Percentiles rank a stretch among this genome's conserved stretches.
Conservation (phyloP, 2,329 filamentous ascomycete genomes). For the Pestalotiopsis sp. region DNA sequence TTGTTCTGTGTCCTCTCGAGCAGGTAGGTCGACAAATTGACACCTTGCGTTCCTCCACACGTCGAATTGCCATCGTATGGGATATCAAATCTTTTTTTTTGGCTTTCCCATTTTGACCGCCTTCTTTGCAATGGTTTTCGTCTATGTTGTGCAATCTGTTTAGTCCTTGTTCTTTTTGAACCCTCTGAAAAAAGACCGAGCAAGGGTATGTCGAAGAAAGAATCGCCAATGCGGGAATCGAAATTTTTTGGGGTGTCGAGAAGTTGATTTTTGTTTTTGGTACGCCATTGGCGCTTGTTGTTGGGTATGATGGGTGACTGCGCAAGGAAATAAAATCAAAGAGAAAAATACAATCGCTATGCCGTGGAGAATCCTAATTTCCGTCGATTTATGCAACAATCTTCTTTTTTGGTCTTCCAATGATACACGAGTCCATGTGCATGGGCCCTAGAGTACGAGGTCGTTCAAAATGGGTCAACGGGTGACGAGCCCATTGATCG, state of each 20-base stretch:
- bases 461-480: slow-evolving; percentile 10
- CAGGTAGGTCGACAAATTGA: slow-evolving; percentile 9
- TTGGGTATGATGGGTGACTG: slow-evolving; percentile 35
- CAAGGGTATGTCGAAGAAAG: slow-evolving; percentile 3
- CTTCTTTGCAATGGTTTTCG: slow-evolving; percentile 8
- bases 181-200: neutral
- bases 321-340: slow-evolving; percentile 32
- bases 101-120: neutral
- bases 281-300: slow-evolving; percentile 30
- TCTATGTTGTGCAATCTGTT: slow-evolving; percentile 14
- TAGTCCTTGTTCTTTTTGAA: neutral
- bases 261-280: slow-evolving; percentile 29
- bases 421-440: slow-evolving; percentile 39
- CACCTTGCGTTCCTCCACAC: neutral
- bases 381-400: slow-evolving; percentile 47
- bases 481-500: neutral
- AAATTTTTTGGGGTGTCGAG: slow-evolving; percentile 29
- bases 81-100: neutral
- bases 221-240: slow-evolving; percentile 24
- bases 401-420: slow-evolving; percentile 42
- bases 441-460: slow-evolving; percentile 20
- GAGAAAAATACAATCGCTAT: slow-evolving; percentile 46
- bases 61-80: slow-evolving; percentile 1
- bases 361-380: slow-evolving; percentile 45
- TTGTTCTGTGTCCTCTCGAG: neutral